Conservation (phyloP, 1,284 basidiomycete species). For the Golubevia pallescens region DNA sequence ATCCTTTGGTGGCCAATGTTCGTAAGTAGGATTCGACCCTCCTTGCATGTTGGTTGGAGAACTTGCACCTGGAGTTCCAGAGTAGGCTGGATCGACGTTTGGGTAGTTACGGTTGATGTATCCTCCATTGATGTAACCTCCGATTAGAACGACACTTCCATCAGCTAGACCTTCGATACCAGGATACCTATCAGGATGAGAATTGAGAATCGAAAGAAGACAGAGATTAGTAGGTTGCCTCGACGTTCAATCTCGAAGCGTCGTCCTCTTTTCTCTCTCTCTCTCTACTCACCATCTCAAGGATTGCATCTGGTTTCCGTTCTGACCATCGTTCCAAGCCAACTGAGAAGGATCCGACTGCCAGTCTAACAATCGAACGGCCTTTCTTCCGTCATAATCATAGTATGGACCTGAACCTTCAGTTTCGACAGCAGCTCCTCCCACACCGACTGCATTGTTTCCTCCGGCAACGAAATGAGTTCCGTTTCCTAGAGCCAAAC, state of each 20-base stretch:
- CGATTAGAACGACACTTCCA: conserved; percentile 53
- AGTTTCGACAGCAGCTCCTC: conserved; percentile 20
- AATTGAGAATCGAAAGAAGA: background rate
- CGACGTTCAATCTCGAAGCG: no score
- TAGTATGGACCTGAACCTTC: conserved; percentile 26
- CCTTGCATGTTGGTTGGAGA: conserved; percentile 6
- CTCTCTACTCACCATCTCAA: background rate
- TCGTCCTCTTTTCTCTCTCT: no score
- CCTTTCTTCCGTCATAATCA: conserved; percentile 46
- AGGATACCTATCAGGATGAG: conserved; percentile 35
- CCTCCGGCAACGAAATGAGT: conserved; percentile 58
- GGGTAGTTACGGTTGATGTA: conserved; percentile 64
- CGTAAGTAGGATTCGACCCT: conserved; percentile 53
- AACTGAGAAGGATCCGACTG: background rate
- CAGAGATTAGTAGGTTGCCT: no score
- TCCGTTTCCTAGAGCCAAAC: conserved; percentile 54
- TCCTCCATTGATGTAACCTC: conserved; percentile 51
- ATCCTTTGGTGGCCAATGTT: conserved; percentile 46
- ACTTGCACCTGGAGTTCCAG: conserved; percentile 11
- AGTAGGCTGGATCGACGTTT: conserved; percentile 39
- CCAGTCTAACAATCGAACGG: conserved; percentile 45
- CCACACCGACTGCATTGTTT: conserved; percentile 54
- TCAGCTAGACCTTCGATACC: conserved; percentile 57
- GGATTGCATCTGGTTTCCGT: background rate
- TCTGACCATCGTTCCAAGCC: background rate